A percentile compares a stretch with the other conserved stretches of the same genome.
Evolutionary conservation across 2,329 filamentous ascomycete species (phyloP).

Genomic region (Aureobasidium mangrovei): DNA sequence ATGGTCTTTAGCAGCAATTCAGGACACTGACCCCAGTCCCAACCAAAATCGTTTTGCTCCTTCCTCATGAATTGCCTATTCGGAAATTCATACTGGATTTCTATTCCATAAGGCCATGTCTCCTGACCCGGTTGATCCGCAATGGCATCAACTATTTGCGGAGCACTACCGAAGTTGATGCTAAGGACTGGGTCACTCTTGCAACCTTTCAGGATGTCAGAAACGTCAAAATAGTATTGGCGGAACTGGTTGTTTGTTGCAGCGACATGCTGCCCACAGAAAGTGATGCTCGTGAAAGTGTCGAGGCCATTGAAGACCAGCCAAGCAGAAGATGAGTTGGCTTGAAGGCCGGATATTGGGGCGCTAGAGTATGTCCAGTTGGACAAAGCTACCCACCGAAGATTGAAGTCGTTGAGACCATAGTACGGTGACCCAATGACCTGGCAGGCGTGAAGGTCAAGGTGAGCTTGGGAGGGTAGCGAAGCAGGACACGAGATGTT

Average conservation of each 20-base stretch:
- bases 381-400: slow-evolving; percentile 49
- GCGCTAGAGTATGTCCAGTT: slow-evolving; percentile 55
- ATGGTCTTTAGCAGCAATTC: neutral
- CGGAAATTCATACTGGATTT: slow-evolving; percentile 43
- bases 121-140: slow-evolving; percentile 38
- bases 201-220: slow-evolving; percentile 38
- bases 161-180: slow-evolving; percentile 51
- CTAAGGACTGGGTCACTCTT: slow-evolving; percentile 31
- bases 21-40: slow-evolving; percentile 37
- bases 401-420: slow-evolving; percentile 51
- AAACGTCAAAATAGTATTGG: slow-evolving; percentile 52
- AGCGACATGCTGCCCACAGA: slow-evolving; percentile 48
- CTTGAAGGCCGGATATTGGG: slow-evolving; percentile 33
- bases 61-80: slow-evolving; percentile 52
- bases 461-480: slow-evolving; percentile 50
- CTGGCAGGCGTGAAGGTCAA: slow-evolving; percentile 47
- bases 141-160: slow-evolving; percentile 45
- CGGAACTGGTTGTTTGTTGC: slow-evolving; percentile 55
- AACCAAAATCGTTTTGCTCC: slow-evolving; percentile 55
- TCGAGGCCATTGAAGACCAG: slow-evolving; percentile 55
- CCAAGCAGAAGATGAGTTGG: slow-evolving; percentile 38
- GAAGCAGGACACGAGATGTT: slow-evolving; percentile 47
- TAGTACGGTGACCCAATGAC: slow-evolving; percentile 48
- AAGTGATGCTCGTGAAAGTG: slow-evolving; percentile 48
- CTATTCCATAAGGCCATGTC: slow-evolving; percentile 43